A percentile compares a stretch with the other conserved stretches of the same genome.
phyloP scores from a whole-genome alignment of 176 grass and related monocot genomes.

The Juncus effusus region DNA sequence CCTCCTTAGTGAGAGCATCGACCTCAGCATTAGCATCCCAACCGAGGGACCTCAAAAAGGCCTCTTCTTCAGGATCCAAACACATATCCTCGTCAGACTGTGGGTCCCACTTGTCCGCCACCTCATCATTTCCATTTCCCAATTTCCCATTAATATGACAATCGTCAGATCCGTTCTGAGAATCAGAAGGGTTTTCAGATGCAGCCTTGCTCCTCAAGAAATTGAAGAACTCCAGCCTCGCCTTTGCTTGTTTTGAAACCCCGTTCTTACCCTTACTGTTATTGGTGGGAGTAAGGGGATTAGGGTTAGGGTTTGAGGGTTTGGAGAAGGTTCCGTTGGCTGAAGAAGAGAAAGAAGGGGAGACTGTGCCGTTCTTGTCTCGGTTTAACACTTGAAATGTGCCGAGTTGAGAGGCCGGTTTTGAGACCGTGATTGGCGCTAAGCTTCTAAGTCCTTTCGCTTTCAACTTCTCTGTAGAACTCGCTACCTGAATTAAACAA shows the following conservation, averaged over 20 bases:
- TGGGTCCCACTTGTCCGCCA: slow-evolving; percentile 3
- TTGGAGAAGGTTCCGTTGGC: too few species aligned
- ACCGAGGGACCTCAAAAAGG: slow-evolving; percentile 29
- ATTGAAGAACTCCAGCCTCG: slow-evolving; percentile 36
- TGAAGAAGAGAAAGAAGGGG: too few species aligned
- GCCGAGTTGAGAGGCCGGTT: slow-evolving; percentile 29
- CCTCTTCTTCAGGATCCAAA: slow-evolving; percentile 32
- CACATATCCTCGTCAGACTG: slow-evolving; percentile 5
- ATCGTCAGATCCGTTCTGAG: slow-evolving; percentile 9
- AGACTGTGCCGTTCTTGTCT: slow-evolving; percentile 6
- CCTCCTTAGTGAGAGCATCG: slow-evolving; percentile 30
- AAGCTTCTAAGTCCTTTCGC: slow-evolving; percentile 16
- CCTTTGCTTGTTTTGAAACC: slow-evolving; percentile 30
- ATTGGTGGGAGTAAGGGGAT: neutral
- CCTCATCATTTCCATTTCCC: slow-evolving; percentile 2
- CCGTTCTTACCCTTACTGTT: slow-evolving; percentile 8
- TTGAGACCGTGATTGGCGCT: neutral
- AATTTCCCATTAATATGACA: neutral
- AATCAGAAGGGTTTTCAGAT: neutral
- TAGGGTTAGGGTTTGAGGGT: slow-evolving; percentile 2
- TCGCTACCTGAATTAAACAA: slow-evolving; percentile 20
- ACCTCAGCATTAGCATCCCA: slow-evolving; percentile 31
- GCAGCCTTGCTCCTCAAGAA: slow-evolving; percentile 25
- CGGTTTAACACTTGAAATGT: slow-evolving; percentile 30
- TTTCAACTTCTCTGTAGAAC: slow-evolving; percentile 30